Evolutionary conservation across 768 basidiomycete species (phyloP).

Genomic region (Serendipita vermifera): DNA sequence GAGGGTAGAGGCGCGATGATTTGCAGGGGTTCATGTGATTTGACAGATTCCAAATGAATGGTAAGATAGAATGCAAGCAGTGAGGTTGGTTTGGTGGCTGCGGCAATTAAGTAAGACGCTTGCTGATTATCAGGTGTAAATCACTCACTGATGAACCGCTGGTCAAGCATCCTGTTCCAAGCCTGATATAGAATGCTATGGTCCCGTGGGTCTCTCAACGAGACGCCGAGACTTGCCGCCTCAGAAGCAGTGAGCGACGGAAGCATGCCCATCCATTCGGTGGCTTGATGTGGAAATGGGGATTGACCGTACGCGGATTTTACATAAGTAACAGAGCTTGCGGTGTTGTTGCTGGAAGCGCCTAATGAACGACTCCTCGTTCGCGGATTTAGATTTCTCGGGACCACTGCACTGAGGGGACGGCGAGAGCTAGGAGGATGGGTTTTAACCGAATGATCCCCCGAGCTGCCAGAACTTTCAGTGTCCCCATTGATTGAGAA

Average conservation of each 20-base stretch:
- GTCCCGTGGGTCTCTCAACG: slow-evolving; percentile 27
- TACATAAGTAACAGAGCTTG: too few species aligned
- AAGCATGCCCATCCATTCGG: too few species aligned
- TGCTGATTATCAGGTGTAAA: neutral
- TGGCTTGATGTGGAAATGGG: too few species aligned
- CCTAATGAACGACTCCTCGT: neutral
- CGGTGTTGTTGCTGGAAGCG: too few species aligned
- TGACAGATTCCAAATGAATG: neutral
- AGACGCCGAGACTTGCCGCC: too few species aligned
- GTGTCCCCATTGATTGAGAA: neutral
- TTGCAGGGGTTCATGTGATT: neutral
- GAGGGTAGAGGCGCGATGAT: neutral
- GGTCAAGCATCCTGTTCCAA: neutral
- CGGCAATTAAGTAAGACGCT: too few species aligned
- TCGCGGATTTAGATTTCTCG: neutral
- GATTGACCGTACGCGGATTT: too few species aligned
- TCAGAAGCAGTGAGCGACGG: too few species aligned
- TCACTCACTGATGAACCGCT: slow-evolving; percentile 1
- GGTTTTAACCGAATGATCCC: neutral
- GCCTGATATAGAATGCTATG: neutral
- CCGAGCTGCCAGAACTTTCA: neutral
- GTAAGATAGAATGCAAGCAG: neutral
- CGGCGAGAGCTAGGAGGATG: neutral
- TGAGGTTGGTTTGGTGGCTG: neutral
- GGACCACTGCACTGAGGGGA: neutral